Conservation (phyloP, 2,329 filamentous ascomycete genomes). For the Calonectria fujianensis region DNA sequence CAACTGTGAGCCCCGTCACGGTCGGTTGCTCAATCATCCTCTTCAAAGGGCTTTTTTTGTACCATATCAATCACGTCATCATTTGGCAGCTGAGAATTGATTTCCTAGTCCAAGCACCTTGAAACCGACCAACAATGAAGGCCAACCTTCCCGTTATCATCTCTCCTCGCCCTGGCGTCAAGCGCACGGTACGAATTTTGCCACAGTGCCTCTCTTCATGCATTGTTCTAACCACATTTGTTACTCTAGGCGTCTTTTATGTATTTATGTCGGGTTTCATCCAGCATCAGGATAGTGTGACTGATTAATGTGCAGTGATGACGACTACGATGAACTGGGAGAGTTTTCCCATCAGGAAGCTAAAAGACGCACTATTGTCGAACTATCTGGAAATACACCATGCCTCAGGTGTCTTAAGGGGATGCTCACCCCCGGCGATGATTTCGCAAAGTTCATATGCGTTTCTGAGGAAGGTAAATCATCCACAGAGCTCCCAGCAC, state of each 20-base stretch:
- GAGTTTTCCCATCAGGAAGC: neutral
- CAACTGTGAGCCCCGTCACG: neutral
- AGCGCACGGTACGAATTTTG: neutral
- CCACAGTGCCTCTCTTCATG: too few relatives aligned
- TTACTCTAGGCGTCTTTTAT: neutral
- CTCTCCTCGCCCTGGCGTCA: constrained; percentile 9
- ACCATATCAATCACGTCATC: neutral
- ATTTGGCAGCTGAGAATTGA: too few relatives aligned
- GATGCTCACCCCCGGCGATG: neutral
- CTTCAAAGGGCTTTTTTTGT: neutral
- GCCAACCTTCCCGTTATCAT: neutral
- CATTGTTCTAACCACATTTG: neutral
- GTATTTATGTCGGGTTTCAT: neutral
- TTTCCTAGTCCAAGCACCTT: neutral
- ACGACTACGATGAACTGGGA: constrained; percentile 5
- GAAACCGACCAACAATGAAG: neutral
- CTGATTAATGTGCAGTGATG: constrained; percentile 2
- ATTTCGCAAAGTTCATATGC: neutral
- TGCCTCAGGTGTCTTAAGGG: constrained; percentile 5
- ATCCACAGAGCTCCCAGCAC: too few relatives aligned
- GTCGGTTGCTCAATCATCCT: neutral
- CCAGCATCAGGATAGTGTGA: too few relatives aligned
- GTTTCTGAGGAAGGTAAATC: neutral
- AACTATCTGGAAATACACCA: neutral
- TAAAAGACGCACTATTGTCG: neutral